phyloP scores from a whole-genome alignment of 1,284 basidiomycete genomes.

The Papiliotrema fonsecae region DNA sequence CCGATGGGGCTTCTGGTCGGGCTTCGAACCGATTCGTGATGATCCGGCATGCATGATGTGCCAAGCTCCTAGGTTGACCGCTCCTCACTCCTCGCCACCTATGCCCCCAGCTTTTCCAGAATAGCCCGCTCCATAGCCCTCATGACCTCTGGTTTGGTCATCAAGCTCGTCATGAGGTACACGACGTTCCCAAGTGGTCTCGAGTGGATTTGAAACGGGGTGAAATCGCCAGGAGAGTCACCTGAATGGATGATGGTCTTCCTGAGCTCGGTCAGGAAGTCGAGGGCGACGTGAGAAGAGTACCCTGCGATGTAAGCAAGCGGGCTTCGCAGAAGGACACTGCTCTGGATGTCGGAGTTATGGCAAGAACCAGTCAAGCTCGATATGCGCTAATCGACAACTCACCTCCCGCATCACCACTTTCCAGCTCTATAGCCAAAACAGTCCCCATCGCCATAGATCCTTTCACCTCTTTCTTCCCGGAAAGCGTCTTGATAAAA shows the following conservation, averaged over 20 bases:
- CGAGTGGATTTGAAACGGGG: slow-evolving; percentile 69
- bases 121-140: slow-evolving; percentile 40
- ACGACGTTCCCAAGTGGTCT: slow-evolving; percentile 87
- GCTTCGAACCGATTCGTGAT: too few species aligned
- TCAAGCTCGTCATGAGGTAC: slow-evolving; percentile 88
- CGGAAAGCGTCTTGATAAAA: slow-evolving; percentile 65
- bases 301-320: slow-evolving; percentile 56
- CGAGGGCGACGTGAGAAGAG: slow-evolving; percentile 65
- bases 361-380: too few species aligned
- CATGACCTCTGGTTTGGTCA: slow-evolving; percentile 36
- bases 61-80: too few species aligned
- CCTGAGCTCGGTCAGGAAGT: slow-evolving; percentile 51
- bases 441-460: slow-evolving; percentile 87
- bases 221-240: slow-evolving; percentile 9
- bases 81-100: too few species aligned
- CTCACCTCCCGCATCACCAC: slow-evolving; percentile 57
- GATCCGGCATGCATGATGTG: too few species aligned
- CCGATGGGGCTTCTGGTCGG: too few species aligned
- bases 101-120: slow-evolving; percentile 21
- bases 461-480: slow-evolving; percentile 59
- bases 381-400: not conserved
- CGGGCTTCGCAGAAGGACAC: not conserved
- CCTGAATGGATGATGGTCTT: slow-evolving; percentile 15
- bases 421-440: slow-evolving; percentile 71
- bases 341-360: too few species aligned